These are phyloP conservation scores for Colletotrichum incanum DNA, from an alignment of 2,329 filamentous ascomycete genomes.

Conservation along the genomic window DNA sequence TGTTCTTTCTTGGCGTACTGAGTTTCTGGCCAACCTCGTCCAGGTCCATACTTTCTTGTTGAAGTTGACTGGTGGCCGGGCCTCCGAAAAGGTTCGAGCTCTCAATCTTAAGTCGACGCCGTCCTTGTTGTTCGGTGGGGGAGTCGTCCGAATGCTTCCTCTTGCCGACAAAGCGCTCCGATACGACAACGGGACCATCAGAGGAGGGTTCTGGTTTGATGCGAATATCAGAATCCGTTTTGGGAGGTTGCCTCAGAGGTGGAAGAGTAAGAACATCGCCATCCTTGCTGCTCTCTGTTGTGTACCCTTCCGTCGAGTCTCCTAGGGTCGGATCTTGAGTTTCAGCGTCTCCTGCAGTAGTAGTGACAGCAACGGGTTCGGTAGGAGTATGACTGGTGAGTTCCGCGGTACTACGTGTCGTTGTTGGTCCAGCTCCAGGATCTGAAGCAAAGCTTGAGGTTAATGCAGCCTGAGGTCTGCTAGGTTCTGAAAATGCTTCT, in stretches of 20 bases:
- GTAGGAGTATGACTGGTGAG: background rate
- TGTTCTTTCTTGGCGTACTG: slow-evolving; percentile 60
- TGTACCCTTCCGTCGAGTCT: slow-evolving; percentile 21
- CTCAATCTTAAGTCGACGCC: slow-evolving; percentile 62
- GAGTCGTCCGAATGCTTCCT: slow-evolving; percentile 54
- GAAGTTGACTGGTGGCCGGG: slow-evolving; percentile 48
- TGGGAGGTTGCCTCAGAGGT: slow-evolving; percentile 15
- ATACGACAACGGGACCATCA: slow-evolving; percentile 66
- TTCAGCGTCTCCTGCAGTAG: background rate
- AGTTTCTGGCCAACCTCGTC: slow-evolving; percentile 63
- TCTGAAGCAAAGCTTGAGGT: slow-evolving; percentile 39
- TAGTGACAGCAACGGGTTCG: background rate
- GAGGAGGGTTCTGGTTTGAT: slow-evolving; percentile 70
- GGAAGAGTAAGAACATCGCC: slow-evolving; percentile 28
- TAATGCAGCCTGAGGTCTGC: slow-evolving; percentile 14
- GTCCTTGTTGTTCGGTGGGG: slow-evolving; percentile 43
- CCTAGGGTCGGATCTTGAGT: background rate
- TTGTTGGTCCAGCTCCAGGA: slow-evolving; percentile 9
- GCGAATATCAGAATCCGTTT: slow-evolving; percentile 12
- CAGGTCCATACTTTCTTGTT: slow-evolving; percentile 73
- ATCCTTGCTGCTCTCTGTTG: slow-evolving; percentile 25
- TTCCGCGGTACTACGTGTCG: background rate
- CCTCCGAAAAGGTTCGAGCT: slow-evolving; percentile 49
- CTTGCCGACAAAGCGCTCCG: slow-evolving; percentile 65
- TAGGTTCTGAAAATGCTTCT: slow-evolving; percentile 10